A percentile compares a stretch with the other conserved stretches of the same genome.
Evolutionary conservation across 805 yeast species (phyloP).

Genomic region (Clavispora vitiphila): DNA sequence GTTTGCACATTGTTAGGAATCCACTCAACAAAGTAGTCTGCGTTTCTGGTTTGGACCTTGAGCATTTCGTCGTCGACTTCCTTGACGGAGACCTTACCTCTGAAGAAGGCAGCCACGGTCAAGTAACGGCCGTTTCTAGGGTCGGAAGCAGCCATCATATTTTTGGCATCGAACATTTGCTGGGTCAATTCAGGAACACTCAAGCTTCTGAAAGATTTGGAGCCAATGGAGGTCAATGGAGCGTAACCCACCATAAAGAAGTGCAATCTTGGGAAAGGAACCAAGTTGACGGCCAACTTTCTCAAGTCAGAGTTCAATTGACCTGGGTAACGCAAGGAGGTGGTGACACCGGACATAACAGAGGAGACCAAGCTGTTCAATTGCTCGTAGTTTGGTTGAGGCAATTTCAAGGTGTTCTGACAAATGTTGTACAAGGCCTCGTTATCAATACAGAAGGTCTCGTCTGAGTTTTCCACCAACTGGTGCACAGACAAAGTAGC

Average conservation of each 20-base stretch:
- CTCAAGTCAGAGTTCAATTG: constrained; percentile 90
- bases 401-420: constrained; percentile 76
- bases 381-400: constrained; percentile 73
- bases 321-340: constrained; percentile 91
- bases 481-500: constrained; percentile 89
- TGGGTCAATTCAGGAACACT: constrained; percentile 90
- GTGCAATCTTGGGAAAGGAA: constrained; percentile 93
- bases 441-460: constrained; percentile 92
- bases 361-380: constrained; percentile 79
- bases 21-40: constrained; percentile 89
- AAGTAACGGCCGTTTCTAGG: constrained; percentile 87
- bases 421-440: constrained; percentile 90
- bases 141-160: constrained; percentile 95
- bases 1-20: constrained; percentile 94
- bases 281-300: constrained; percentile 89
- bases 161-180: constrained; percentile 87
- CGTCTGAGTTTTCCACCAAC: constrained; percentile 85
- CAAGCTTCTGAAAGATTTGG: constrained; percentile 77
- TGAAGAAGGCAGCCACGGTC: constrained; percentile 90
- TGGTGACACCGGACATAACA: constrained; percentile 94
- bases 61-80: constrained; percentile 94
- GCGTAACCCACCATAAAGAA: constrained; percentile 96
- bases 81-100: constrained; percentile 88
- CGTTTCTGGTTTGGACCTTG: constrained; percentile 75
- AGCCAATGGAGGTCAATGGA: constrained; percentile 76